phyloP scores from a whole-genome alignment of 2,329 filamentous ascomycete genomes.

The Colletotrichum simmondsii region DNA sequence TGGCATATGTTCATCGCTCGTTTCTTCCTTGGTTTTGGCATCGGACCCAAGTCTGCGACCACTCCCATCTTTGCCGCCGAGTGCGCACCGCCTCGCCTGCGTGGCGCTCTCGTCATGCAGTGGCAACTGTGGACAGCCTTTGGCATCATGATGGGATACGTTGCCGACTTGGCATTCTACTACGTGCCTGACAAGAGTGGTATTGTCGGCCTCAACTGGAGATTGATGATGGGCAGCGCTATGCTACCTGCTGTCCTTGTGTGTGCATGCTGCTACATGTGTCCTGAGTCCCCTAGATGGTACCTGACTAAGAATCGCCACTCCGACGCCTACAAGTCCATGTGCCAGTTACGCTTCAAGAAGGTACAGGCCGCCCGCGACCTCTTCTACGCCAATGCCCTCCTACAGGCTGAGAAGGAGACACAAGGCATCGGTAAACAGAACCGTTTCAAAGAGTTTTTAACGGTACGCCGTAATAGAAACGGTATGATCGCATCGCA shows the following conservation, averaged over 20 bases:
- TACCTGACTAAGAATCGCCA: conserved; percentile 61
- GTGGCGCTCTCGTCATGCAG: conserved; percentile 78
- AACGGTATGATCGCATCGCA: conserved; percentile 69
- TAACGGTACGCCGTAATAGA: conserved; percentile 70
- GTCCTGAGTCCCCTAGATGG: conserved; percentile 62
- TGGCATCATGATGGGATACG: conserved; percentile 68
- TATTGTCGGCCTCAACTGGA: conserved; percentile 71
- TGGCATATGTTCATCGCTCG: conserved; percentile 77
- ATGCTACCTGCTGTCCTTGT: conserved; percentile 70
- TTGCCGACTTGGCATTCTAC: conserved; percentile 71
- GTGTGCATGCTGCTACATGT: conserved; percentile 62
- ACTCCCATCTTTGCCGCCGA: conserved; percentile 78
- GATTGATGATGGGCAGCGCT: conserved; percentile 76
- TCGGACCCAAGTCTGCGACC: conserved; percentile 77
- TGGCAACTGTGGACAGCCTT: conserved; percentile 71
- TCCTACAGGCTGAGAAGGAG: conserved; percentile 66
- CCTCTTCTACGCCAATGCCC: conserved; percentile 66
- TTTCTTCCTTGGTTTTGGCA: conserved; percentile 76
- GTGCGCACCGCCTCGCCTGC: conserved; percentile 70
- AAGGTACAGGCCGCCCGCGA: conserved; percentile 67
- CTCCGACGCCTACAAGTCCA: conserved; percentile 56
- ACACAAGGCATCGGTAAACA: conserved; percentile 58
- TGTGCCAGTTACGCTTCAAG: conserved; percentile 58
- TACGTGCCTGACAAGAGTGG: conserved; percentile 59
- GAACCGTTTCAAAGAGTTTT: conserved; percentile 65